These are phyloP conservation scores for Saturnispora ahearnii DNA, from an alignment of 805 yeast genomes.

Conservation along the genomic window DNA sequence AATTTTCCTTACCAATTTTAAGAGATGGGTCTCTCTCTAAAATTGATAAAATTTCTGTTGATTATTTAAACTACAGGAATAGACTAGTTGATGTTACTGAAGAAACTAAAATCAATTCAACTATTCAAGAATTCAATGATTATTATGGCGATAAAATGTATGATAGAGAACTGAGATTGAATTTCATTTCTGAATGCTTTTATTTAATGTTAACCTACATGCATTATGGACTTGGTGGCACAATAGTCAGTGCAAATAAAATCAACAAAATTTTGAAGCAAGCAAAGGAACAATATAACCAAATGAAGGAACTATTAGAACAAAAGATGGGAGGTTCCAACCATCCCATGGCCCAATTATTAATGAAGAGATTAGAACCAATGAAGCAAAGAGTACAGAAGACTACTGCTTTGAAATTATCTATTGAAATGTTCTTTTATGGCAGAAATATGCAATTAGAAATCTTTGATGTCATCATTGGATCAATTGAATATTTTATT, in stretches of 20 bases:
- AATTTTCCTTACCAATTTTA: conserved; percentile 76
- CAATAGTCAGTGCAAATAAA: conserved; percentile 47
- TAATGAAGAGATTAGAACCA: conserved; percentile 23
- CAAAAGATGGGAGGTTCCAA: conserved; percentile 12
- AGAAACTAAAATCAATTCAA: conserved; percentile 77
- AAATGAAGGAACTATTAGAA: conserved; percentile 33
- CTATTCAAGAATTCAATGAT: conserved; percentile 57
- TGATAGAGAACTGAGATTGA: conserved; percentile 29
- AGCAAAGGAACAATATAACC: conserved; percentile 44
- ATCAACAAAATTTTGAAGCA: conserved; percentile 41
- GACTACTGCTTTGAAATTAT: conserved; percentile 39
- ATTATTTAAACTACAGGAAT: conserved; percentile 49
- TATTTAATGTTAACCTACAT: conserved; percentile 68
- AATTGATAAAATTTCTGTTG: conserved; percentile 65
- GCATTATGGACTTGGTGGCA: conserved; percentile 86
- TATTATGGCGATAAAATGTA: conserved; percentile 37
- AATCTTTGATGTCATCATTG: conserved; percentile 68
- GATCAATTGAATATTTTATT: conserved; percentile 63
- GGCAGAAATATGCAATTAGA: conserved; percentile 52
- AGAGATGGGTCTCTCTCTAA: conserved; percentile 47
- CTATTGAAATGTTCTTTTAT: conserved; percentile 55
- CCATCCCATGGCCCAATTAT: conserved; percentile 25
- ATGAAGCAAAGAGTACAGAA: conserved; percentile 28
- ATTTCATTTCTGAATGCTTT: conserved; percentile 89
- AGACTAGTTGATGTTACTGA: conserved; percentile 57